Percentiles rank a stretch among this genome's conserved stretches.
Conservation (phyloP, 2,329 filamentous ascomycete species). For the Hypoxylon sp. region DNA sequence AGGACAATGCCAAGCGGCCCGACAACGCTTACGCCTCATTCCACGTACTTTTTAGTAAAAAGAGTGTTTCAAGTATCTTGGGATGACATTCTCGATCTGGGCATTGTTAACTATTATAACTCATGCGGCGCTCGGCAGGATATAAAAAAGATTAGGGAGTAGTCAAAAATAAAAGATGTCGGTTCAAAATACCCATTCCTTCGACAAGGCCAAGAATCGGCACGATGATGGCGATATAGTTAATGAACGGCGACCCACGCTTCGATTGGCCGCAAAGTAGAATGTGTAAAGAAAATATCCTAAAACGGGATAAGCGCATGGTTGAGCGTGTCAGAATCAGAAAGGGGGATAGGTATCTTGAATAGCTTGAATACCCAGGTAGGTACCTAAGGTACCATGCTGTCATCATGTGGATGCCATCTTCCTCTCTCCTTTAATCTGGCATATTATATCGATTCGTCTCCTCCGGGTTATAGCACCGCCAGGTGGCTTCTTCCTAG, state of each 20-base stretch:
- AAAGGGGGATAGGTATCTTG: neutral
- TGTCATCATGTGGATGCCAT: neutral
- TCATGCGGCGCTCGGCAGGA: neutral
- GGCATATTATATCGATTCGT: neutral
- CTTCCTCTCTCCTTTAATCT: neutral
- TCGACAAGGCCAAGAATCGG: neutral
- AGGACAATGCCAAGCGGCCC: constrained; percentile 7
- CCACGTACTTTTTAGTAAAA: neutral
- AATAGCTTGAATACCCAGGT: neutral
- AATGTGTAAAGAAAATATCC: neutral
- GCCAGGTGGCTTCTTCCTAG: neutral
- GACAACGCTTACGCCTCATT: constrained; percentile 11
- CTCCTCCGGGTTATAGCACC: neutral
- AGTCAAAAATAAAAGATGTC: neutral
- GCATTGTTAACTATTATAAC: neutral
- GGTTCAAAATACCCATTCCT: neutral
- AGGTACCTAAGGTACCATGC: neutral
- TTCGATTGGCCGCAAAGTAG: neutral
- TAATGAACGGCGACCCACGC: neutral
- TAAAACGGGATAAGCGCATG: neutral
- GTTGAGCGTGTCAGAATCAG: neutral
- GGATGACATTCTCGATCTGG: constrained; percentile 2
- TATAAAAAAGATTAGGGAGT: neutral
- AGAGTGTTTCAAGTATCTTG: constrained; percentile 2
- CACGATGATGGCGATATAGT: neutral